Conservation (phyloP, 2,329 filamentous ascomycete genomes). For the Pseudonectria buxi region DNA sequence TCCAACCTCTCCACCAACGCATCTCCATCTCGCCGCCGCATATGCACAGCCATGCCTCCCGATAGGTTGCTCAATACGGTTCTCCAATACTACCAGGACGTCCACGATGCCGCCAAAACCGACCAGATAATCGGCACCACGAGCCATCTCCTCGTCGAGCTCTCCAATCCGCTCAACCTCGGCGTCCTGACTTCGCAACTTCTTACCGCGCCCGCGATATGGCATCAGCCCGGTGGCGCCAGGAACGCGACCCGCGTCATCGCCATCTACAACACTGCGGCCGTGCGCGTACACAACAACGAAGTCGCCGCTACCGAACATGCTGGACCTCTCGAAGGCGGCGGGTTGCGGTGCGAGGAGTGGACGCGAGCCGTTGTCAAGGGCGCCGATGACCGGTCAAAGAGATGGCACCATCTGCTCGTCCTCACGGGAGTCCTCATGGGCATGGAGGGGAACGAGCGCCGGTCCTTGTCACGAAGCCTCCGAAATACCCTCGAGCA, state of each 20-base stretch:
- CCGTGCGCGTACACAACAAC: conserved; percentile 45
- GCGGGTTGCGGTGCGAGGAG: conserved; percentile 40
- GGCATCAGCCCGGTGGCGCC: conserved; percentile 54
- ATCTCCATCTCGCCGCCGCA: not conserved
- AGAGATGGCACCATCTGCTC: conserved; percentile 78
- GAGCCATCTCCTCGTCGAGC: conserved; percentile 58
- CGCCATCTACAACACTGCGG: conserved; percentile 65
- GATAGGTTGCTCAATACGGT: conserved; percentile 62
- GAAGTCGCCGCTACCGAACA: conserved; percentile 34
- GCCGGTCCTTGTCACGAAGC: conserved; percentile 54
- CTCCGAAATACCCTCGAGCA: conserved; percentile 63
- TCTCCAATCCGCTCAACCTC: conserved; percentile 70
- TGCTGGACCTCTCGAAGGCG: conserved; percentile 28
- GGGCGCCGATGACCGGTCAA: conserved; percentile 52
- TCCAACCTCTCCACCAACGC: conserved; percentile 1
- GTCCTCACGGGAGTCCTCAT: conserved; percentile 72
- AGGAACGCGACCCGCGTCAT: conserved; percentile 59
- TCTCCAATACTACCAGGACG: conserved; percentile 51
- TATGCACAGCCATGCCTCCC: conserved; percentile 47
- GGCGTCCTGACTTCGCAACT: conserved; percentile 66
- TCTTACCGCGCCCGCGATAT: conserved; percentile 64
- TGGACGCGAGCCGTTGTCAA: conserved; percentile 53
- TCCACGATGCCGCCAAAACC: conserved; percentile 43
- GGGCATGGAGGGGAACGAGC: conserved; percentile 61
- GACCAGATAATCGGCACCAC: conserved; percentile 60